phyloP scores from a whole-genome alignment of 1,284 basidiomycete species.

The Tetrapyrgos nigripes region DNA sequence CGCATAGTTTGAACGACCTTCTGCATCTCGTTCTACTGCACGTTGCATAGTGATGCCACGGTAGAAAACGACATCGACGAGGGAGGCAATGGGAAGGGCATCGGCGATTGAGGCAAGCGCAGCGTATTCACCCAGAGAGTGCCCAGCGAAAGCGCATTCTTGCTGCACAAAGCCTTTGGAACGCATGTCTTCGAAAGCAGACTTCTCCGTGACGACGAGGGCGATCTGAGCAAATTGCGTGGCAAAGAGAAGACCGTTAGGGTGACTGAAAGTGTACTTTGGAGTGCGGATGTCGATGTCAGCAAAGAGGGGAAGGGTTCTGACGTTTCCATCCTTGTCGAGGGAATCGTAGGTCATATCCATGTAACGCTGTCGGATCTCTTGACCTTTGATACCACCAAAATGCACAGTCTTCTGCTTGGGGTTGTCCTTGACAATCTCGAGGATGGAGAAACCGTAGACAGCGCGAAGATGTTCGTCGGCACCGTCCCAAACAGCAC shows the following conservation, averaged over 20 bases:
- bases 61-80: constrained; percentile 99
- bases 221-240: constrained; percentile 99
- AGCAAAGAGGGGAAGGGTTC: constrained; percentile 92
- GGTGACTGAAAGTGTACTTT: constrained; percentile 97
- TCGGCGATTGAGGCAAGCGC: constrained; percentile 97
- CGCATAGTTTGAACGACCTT: constrained; percentile 95
- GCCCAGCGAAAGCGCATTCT: constrained; percentile 94
- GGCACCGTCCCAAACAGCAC: constrained; percentile 96
- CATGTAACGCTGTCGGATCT: constrained; percentile 98
- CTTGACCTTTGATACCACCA: constrained; percentile 98
- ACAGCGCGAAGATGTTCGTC: constrained; percentile 93
- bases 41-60: constrained; percentile 99
- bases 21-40: constrained; percentile 92
- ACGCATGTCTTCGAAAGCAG: constrained; percentile 98
- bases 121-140: constrained; percentile 98
- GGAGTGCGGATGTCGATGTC: constrained; percentile 93
- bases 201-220: constrained; percentile 96
- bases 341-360: constrained; percentile 98
- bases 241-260: constrained; percentile 93
- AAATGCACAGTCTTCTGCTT: constrained; percentile 99
- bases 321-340: constrained; percentile 94
- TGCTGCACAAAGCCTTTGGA: constrained; percentile 93
- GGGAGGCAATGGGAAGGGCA: constrained; percentile 93
- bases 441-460: constrained; percentile 97
- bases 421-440: constrained; percentile 98